phyloP scores from a whole-genome alignment of 1,284 basidiomycete genomes.

The Erythrobasidium hasegawianum region DNA sequence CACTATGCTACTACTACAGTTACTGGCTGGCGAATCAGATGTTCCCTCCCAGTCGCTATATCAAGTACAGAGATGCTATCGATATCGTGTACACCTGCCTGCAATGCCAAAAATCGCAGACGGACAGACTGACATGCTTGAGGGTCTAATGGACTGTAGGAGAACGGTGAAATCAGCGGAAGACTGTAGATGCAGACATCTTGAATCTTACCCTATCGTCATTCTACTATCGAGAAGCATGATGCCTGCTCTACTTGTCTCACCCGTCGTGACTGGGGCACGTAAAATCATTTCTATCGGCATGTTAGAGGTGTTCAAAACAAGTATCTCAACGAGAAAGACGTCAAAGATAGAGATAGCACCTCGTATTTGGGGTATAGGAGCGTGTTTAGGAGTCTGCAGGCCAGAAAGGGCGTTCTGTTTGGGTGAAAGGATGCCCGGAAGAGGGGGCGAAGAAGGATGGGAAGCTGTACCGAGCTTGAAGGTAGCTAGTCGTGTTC shows the following conservation, averaged over 20 bases:
- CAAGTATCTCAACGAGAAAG: background rate
- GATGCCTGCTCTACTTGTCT: background rate
- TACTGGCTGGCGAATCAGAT: too few relatives aligned
- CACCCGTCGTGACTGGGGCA: background rate
- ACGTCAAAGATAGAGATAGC: background rate
- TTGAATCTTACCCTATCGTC: background rate
- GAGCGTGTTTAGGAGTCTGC: too few relatives aligned
- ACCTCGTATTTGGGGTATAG: too few relatives aligned
- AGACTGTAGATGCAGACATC: too few relatives aligned
- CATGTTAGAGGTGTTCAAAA: background rate
- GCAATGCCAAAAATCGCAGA: background rate
- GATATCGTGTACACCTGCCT: background rate
- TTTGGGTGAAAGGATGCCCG: too few relatives aligned
- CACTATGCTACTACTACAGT: too few relatives aligned
- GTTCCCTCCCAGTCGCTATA: too few relatives aligned
- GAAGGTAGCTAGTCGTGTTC: background rate
- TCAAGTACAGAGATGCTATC: background rate
- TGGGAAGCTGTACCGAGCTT: background rate
- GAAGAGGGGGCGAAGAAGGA: background rate
- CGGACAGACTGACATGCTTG: background rate
- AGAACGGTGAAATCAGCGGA: too few relatives aligned
- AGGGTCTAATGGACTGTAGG: background rate
- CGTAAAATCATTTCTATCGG: background rate
- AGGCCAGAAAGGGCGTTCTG: too few relatives aligned
- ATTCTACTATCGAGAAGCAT: background rate